Base-by-base conservation (phyloP, 192 early-diverging fungal genomes). In the Backusella psychrophila region DNA sequence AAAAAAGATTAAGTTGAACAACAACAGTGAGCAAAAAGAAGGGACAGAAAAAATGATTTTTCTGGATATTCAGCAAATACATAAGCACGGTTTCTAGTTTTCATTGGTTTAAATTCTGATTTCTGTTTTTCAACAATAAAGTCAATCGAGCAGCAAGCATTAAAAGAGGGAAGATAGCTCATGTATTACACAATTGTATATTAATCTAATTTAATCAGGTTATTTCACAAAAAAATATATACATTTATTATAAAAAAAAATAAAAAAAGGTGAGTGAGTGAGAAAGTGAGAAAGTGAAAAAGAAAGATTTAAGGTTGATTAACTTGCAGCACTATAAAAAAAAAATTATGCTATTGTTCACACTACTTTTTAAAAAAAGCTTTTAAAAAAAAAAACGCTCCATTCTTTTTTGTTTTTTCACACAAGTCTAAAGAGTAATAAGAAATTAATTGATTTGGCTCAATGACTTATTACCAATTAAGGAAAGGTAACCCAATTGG, bases 371-470 rank as follows among this genome's bases (percentile, higher is more conserved):
- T 44, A 44, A 15, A 44, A 42, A 42, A 12, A n/a, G 14, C 3
- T 15, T 42, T 42, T 8, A 42, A 44, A n/a, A 44, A 44, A 44
- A 44, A 44, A 44, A 44, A 14, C 42, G 52, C 3, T n/a, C 21
- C n/a, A 21, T n/a, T 53, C 7, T 53, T 21, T 53, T n/a, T 23
- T n/a, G n/a, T n/a, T 52, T 52, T 52, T 52, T 53, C 53, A 56
- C 53, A 56, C 53, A 56, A 56, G 19, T 9, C 53, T 56, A 56
- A 21, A 56, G 6, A 21, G 2, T 21, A 56, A 56, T 56, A 56
- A 56, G n/a, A 56, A 56, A 56, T 56, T 56, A 56, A 56, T 56
- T 56, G 53, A 56, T 56, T 56, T 56, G 53, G n/a, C 21, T 56
- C 53, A 56, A 56, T 56, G 53, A 56, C 11, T 56, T 56, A 21